Conservation (phyloP, 2,329 filamentous ascomycete genomes). For the Scortechinia acanthostroma region DNA sequence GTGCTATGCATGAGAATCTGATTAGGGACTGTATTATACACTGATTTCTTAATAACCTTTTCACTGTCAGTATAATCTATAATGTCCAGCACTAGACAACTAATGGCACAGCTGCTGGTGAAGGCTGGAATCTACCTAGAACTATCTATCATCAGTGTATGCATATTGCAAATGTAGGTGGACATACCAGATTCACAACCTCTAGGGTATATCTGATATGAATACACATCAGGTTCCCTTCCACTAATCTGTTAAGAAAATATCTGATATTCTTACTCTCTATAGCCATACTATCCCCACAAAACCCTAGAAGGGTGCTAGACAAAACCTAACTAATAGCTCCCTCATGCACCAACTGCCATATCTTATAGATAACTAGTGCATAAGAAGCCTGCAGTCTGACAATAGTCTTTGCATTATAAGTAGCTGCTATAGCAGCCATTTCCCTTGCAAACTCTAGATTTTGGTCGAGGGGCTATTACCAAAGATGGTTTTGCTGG, state of each 20-base stretch:
- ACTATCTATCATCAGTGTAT: slow-evolving; percentile 10
- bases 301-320: too few relatives aligned
- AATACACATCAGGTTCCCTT: slow-evolving; percentile 13
- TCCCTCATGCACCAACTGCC: slow-evolving; percentile 27
- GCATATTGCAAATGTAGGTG: too few relatives aligned
- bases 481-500: slow-evolving; percentile 37
- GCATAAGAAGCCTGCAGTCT: slow-evolving; percentile 34
- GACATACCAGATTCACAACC: background rate
- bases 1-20: slow-evolving; percentile 21
- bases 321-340: slow-evolving; percentile 32
- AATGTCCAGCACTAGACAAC: slow-evolving; percentile 13
- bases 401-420: slow-evolving; percentile 31
- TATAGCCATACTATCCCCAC: slow-evolving; percentile 14
- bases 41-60: slow-evolving; percentile 10
- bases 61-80: slow-evolving; percentile 12
- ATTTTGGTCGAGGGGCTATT: slow-evolving; percentile 36
- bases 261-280: slow-evolving; percentile 9
- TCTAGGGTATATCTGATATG: slow-evolving; percentile 18
- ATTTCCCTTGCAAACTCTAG: slow-evolving; percentile 31
- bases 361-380: slow-evolving; percentile 28
- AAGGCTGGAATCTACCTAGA: slow-evolving; percentile 20
- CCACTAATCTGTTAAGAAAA: slow-evolving; percentile 11
- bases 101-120: slow-evolving; percentile 18
- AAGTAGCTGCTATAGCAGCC: slow-evolving; percentile 23
- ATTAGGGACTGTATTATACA: slow-evolving; percentile 20